These are phyloP conservation scores for Neophaeococcomyces mojaviensis DNA, from an alignment of 2,329 filamentous ascomycete species.

Conservation along the genomic window DNA sequence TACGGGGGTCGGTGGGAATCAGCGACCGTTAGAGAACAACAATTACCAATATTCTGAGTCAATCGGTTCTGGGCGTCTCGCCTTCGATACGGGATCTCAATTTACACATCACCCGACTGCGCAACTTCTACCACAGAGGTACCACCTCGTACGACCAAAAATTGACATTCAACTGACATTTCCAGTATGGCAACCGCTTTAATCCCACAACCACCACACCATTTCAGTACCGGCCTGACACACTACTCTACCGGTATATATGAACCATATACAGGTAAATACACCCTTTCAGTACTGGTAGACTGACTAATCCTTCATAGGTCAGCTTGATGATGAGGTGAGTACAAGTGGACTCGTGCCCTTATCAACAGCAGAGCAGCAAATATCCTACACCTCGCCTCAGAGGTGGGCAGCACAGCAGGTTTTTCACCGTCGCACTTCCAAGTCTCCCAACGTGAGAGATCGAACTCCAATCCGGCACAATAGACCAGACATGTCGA, in stretches of 20 bases:
- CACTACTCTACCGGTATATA: neutral
- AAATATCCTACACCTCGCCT: conserved; percentile 1
- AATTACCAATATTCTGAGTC: neutral
- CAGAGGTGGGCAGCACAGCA: conserved; percentile 7
- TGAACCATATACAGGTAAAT: conserved; percentile 3
- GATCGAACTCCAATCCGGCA: conserved; percentile 22
- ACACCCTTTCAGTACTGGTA: no score
- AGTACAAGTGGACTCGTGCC: neutral
- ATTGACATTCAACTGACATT: neutral
- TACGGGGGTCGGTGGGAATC: neutral
- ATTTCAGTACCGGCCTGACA: neutral
- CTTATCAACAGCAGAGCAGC: neutral
- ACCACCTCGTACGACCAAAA: neutral
- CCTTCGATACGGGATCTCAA: neutral
- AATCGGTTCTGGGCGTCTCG: neutral
- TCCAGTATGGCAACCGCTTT: conserved; percentile 7
- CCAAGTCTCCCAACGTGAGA: conserved; percentile 9
- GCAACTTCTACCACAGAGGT: conserved; percentile 1
- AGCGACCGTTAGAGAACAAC: neutral
- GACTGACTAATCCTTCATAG: neutral
- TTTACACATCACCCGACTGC: neutral
- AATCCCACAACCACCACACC: neutral
- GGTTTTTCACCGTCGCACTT: neutral
- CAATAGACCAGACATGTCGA: conserved; percentile 11
- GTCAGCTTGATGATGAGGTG: neutral